Conservation (phyloP, 176 grass and related monocot species). For the Typha latifolia region DNA sequence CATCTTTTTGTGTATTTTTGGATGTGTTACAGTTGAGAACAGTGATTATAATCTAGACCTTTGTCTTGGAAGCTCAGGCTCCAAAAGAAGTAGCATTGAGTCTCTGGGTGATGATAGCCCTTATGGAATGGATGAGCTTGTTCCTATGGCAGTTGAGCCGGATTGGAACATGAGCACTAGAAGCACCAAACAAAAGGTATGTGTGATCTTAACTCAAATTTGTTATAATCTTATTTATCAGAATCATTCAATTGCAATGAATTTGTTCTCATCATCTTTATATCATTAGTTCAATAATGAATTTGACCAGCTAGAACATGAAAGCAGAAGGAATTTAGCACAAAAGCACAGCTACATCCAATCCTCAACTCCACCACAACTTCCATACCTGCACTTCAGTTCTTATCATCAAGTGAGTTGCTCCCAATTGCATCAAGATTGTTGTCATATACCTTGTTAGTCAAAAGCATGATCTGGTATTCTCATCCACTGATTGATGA, state of each 20-base stretch:
- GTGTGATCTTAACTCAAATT: background rate
- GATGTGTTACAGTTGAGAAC: background rate
- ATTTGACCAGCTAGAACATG: slow-evolving; percentile 25
- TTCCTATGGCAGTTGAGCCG: slow-evolving; percentile 47
- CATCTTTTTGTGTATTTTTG: too few species aligned
- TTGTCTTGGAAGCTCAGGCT: slow-evolving; percentile 64
- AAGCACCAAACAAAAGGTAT: slow-evolving; percentile 72
- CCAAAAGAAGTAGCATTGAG: slow-evolving; percentile 22
- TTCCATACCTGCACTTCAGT: slow-evolving; percentile 25
- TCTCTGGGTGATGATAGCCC: slow-evolving; percentile 21
- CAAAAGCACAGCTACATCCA: slow-evolving; percentile 6
- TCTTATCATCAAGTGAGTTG: slow-evolving; percentile 53
- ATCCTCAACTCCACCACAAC: slow-evolving; percentile 8
- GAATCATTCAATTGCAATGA: background rate
- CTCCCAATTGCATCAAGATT: background rate
- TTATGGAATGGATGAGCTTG: slow-evolving; percentile 35
- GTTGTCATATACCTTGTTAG: too few species aligned
- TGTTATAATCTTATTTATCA: background rate
- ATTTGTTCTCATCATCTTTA: background rate
- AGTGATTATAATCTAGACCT: slow-evolving; percentile 80
- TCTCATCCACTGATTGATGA: background rate
- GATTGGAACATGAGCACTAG: slow-evolving; percentile 38
- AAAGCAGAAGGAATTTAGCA: slow-evolving; percentile 4
- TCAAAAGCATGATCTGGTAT: background rate
- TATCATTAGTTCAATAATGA: slow-evolving; percentile 36